Evolutionary conservation across 495 filamentous ascomycete species (phyloP), one percentile per base, ranked within the genome.

Genomic region (Hypoxylon lienhwacheense): DNA sequence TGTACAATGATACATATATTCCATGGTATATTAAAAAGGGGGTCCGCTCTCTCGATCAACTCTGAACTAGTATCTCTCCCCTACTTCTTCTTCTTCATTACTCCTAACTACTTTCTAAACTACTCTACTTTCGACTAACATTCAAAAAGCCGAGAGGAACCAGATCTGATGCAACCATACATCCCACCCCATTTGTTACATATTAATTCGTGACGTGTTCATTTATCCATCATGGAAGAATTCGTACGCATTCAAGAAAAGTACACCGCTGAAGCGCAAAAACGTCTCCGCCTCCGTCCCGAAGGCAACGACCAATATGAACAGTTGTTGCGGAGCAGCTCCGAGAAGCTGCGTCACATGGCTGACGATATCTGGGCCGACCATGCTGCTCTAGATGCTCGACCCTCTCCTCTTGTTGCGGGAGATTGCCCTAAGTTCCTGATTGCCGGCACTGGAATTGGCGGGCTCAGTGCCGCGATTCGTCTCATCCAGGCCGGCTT

Each of bases 391-490:
- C 64, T 76, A 7, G 72, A 76, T 39, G 68, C 67, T 16, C 55
- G 36, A 25, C 51, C 26, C 10, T 40, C 55, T 19, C 63, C 55
- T 4, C 60, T 68, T 31, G 50, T 44, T 14, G 19, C 66, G 4
- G 72, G 67, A 19, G 61, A 66, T 33, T 59, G 36, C 15, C 62
- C 65, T 54, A 76, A 76, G 60, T 74, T 78, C 50, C 43, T 76
- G 28, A 73, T 80, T 48, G 59, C 78, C 7, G 81, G 81, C 17
- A 79, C 75, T 11, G 81, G 81, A 0, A 75, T 67, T 35, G 77
- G 77, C 11, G 81, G 78, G 1, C 54, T 81, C 10, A 47, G 76
- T 2, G 69, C 64, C 21, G 80, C 80, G 0, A 73, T 77, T 2
- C 73, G 75, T 4, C 67, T 84, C 34, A 66, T 81, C 33, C 47